These are phyloP conservation scores for Cladophialophora immunda DNA, from an alignment of 2,329 filamentous ascomycete species.

Conservation along the genomic window DNA sequence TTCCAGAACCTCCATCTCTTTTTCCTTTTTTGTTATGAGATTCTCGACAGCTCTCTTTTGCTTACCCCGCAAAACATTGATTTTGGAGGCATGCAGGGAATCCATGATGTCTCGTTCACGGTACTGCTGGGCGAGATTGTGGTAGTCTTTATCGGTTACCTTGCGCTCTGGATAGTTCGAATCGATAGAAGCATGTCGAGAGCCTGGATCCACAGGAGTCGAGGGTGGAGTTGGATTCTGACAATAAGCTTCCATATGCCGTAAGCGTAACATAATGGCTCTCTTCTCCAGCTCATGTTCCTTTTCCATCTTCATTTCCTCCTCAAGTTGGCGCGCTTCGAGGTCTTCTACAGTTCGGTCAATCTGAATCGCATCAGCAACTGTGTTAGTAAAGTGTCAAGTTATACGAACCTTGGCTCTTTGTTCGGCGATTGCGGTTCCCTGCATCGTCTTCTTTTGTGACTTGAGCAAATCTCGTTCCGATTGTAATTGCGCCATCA, in stretches of 20 bases:
- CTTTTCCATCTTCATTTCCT: constrained; percentile 55
- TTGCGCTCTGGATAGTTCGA: constrained; percentile 44
- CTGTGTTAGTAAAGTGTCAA: not conserved
- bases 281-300: constrained; percentile 55
- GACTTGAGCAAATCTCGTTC: constrained; percentile 40
- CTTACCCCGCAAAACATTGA: constrained; percentile 57
- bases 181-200: constrained; percentile 34
- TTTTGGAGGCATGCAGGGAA: constrained; percentile 53
- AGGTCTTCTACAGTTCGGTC: constrained; percentile 46
- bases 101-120: constrained; percentile 55
- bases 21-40: constrained; percentile 50
- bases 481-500: constrained; percentile 32
- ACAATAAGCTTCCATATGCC: constrained; percentile 59
- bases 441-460: constrained; percentile 44
- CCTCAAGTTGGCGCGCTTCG: constrained; percentile 54
- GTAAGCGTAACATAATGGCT: constrained; percentile 54
- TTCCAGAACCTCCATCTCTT: constrained; percentile 49
- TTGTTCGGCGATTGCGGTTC: constrained; percentile 48
- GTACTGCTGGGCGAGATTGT: constrained; percentile 55
- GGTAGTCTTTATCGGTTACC: constrained; percentile 52
- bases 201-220: constrained; percentile 42
- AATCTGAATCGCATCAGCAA: constrained; percentile 46
- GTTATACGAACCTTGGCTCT: constrained; percentile 47
- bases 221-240: constrained; percentile 50
- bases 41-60: constrained; percentile 54